These are phyloP conservation scores for Ramaria rubella DNA, from an alignment of 768 basidiomycete genomes.

Conservation along the genomic window DNA sequence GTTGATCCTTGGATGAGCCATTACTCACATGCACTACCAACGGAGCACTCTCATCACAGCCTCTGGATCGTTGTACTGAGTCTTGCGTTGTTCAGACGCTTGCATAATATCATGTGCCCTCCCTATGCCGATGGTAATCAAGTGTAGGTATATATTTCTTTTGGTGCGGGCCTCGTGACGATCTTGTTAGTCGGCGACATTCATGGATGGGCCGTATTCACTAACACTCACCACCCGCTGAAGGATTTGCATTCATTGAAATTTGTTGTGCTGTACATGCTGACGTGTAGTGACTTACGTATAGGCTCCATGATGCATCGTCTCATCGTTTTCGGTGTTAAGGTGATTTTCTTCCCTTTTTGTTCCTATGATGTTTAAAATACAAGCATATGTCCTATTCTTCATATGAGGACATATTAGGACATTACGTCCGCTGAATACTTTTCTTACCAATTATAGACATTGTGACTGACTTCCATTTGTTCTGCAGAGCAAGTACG, in stretches of 20 bases:
- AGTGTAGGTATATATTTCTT: not conserved
- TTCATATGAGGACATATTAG: not conserved
- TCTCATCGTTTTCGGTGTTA: not conserved
- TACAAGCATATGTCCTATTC: conserved; percentile 12
- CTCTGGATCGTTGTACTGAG: not conserved
- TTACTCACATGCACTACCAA: conserved; percentile 13
- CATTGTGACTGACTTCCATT: not conserved
- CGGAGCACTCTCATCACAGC: conserved; percentile 1
- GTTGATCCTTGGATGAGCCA: conserved; percentile 9
- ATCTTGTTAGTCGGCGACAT: not conserved
- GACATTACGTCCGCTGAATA: too few relatives aligned
- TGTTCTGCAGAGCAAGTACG: too few relatives aligned
- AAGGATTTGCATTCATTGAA: not conserved
- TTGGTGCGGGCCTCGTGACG: not conserved
- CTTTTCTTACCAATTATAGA: too few relatives aligned
- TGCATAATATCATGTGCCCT: not conserved
- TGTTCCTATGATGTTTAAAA: conserved; percentile 6
- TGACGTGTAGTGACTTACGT: not conserved
- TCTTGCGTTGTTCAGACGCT: not conserved
- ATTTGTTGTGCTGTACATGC: not conserved
- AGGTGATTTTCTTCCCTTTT: not conserved
- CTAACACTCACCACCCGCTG: not conserved
- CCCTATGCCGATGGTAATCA: not conserved
- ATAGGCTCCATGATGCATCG: not conserved
- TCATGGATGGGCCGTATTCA: not conserved